A percentile compares a stretch with the other conserved stretches of the same genome.
phyloP scores from a whole-genome alignment of 2,329 filamentous ascomycete genomes.

The Elsinoe australis region DNA sequence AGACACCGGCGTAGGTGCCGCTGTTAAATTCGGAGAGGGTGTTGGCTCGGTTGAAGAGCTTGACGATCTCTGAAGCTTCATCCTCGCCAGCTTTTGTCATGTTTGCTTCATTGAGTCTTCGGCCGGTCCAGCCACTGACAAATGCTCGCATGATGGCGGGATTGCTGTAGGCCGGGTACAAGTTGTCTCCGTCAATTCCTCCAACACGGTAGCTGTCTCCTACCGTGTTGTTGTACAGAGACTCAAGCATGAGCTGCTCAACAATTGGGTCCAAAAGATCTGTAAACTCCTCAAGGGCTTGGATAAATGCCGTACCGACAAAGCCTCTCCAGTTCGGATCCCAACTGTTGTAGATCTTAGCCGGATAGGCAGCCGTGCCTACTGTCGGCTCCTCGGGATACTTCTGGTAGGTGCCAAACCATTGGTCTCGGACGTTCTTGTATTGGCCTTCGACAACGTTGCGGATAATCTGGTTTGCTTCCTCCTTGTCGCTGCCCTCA shows the following conservation, averaged over 20 bases:
- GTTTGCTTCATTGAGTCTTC: constrained; percentile 47
- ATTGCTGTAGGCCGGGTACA: constrained; percentile 57
- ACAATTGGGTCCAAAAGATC: constrained; percentile 39
- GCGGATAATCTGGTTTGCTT: constrained; percentile 48
- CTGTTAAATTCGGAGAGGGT: constrained; percentile 58
- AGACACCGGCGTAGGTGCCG: constrained; percentile 56
- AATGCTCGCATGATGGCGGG: constrained; percentile 57
- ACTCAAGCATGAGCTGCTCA: constrained; percentile 43
- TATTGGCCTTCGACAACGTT: constrained; percentile 49
- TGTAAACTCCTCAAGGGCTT: constrained; percentile 52
- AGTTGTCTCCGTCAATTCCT: constrained; percentile 52
- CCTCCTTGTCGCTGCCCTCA: constrained; percentile 40
- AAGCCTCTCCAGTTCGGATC: constrained; percentile 61
- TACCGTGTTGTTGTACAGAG: constrained; percentile 48
- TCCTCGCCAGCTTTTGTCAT: constrained; percentile 52
- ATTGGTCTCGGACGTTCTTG: constrained; percentile 46
- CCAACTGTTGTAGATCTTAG: constrained; percentile 49
- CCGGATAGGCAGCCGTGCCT: constrained; percentile 44
- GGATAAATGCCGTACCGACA: constrained; percentile 51
- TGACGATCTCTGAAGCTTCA: constrained; percentile 49
- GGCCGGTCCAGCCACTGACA: constrained; percentile 52
- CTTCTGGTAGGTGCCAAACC: constrained; percentile 49
- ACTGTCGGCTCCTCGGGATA: constrained; percentile 53
- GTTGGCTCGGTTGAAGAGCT: constrained; percentile 48
- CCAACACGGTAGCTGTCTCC: constrained; percentile 57